Conservation (phyloP, 2,329 filamentous ascomycete genomes). For the Ambrosiella beaveri region DNA sequence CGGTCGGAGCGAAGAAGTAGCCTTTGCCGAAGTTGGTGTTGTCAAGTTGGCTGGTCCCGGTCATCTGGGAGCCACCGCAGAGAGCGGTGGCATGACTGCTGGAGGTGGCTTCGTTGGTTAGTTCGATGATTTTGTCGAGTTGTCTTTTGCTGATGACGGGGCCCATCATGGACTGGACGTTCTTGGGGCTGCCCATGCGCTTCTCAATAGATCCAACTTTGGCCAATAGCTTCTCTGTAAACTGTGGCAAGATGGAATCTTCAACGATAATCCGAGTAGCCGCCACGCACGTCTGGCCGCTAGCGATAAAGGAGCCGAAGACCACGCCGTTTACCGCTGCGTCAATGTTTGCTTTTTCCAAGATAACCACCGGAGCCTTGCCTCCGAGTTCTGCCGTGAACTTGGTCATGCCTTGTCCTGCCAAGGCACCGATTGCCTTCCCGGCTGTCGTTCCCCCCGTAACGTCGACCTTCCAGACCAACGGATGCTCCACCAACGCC, state of each 20-base stretch:
- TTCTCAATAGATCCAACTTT: conserved; percentile 25
- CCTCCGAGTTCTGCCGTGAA: conserved; percentile 50
- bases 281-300: conserved; percentile 43
- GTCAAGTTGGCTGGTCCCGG: conserved; percentile 25
- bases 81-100: conserved; percentile 18
- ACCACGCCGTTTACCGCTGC: conserved; percentile 38
- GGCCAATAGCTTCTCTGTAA: conserved; percentile 41
- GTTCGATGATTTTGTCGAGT: conserved; percentile 43
- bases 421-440: conserved; percentile 52
- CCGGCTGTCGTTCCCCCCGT: conserved; percentile 59
- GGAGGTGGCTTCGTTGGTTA: conserved; percentile 27
- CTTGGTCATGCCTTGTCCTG: conserved; percentile 44
- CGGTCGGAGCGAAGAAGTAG: conserved; percentile 18
- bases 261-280: conserved; percentile 43
- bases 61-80: conserved; percentile 18
- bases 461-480: conserved; percentile 58
- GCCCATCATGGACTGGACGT: conserved; percentile 22
- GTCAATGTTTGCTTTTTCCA: conserved; percentile 47
- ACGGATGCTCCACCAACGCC: conserved; percentile 47
- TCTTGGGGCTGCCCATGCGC: conserved; percentile 22
- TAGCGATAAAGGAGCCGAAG: conserved; percentile 31
- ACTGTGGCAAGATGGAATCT: conserved; percentile 30
- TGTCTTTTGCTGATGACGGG: conserved; percentile 25
- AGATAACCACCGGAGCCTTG: conserved; percentile 48
- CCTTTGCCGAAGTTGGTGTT: conserved; percentile 40